Percentiles rank a stretch among this genome's conserved stretches.
These are phyloP conservation scores for Trichomonas tenax DNA, from an alignment of 208 protist genomes.

Conservation along the genomic window DNA sequence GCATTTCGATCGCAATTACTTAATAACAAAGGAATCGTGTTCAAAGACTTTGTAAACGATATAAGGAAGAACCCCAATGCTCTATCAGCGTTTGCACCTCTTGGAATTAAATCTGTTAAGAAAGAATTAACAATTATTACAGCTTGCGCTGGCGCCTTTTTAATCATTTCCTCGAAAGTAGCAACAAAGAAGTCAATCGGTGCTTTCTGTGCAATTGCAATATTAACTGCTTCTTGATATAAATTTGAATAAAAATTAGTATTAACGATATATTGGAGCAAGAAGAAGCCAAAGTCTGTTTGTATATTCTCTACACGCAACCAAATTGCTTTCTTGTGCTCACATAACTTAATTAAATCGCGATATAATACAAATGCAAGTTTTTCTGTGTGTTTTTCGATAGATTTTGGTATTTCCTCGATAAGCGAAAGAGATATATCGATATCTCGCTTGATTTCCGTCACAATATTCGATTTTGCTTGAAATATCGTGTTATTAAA, in stretches of 20 bases:
- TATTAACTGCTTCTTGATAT: background rate
- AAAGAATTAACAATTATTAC: background rate
- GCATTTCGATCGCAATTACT: background rate
- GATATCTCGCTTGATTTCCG: background rate
- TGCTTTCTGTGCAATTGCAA: background rate
- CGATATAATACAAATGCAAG: background rate
- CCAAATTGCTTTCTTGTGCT: background rate
- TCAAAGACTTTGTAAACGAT: background rate
- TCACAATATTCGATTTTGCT: background rate
- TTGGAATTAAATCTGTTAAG: background rate
- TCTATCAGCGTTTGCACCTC: background rate
- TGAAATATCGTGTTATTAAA: background rate
- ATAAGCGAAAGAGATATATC: background rate
- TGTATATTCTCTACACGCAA: background rate
- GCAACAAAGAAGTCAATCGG: background rate
- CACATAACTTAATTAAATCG: background rate
- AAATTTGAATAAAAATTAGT: background rate
- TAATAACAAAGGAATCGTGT: background rate
- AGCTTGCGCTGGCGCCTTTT: background rate
- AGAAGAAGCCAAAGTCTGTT: background rate
- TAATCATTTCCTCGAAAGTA: background rate
- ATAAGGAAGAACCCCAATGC: background rate
- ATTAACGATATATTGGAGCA: background rate
- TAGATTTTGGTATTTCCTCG: background rate
- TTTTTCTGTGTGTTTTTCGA: background rate